These are phyloP conservation scores for Centaurea solstitialis DNA, from an alignment of 129 eudicot genomes.

Conservation along the genomic window DNA sequence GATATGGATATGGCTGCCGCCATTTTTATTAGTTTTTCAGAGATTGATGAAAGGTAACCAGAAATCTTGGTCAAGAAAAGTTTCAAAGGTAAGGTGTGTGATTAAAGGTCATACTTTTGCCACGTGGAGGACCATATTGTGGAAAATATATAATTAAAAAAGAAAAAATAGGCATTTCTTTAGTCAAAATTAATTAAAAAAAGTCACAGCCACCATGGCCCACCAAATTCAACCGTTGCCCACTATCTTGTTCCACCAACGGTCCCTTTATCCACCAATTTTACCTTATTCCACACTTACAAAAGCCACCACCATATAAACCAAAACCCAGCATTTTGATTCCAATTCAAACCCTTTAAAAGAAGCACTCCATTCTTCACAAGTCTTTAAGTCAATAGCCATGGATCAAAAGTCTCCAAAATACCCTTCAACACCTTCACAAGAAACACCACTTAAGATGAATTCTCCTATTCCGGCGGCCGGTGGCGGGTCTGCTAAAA, in stretches of 20 bases:
- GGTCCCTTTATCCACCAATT: constrained; percentile 22
- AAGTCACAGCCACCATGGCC: constrained; percentile 27
- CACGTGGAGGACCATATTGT: constrained; percentile 45
- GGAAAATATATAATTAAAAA: not conserved
- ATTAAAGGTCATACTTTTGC: constrained; percentile 34
- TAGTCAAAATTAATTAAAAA: constrained; percentile 10
- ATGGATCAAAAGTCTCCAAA: constrained; percentile 31
- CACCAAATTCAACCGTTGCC: constrained; percentile 34
- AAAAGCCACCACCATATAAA: constrained; percentile 8
- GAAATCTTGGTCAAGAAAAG: not conserved
- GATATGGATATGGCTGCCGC: constrained; percentile 56
- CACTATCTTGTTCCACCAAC: constrained; percentile 18
- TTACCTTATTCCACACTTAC: constrained; percentile 22
- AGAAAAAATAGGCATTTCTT: not conserved
- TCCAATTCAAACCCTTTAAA: constrained; percentile 20
- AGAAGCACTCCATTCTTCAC: not conserved
- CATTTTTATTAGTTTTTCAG: constrained; percentile 22
- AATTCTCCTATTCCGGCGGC: constrained; percentile 30
- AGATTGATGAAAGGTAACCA: not conserved
- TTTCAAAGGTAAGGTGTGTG: constrained; percentile 19
- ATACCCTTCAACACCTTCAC: constrained; percentile 3
- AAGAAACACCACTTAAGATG: constrained; percentile 12
- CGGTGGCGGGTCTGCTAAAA: constrained; percentile 22
- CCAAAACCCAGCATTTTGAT: constrained; percentile 2
- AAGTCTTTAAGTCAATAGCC: constrained; percentile 7